A percentile compares a stretch with the other conserved stretches of the same genome.
phyloP scores from a whole-genome alignment of 495 filamentous ascomycete genomes.

The Parmelia sp. region DNA sequence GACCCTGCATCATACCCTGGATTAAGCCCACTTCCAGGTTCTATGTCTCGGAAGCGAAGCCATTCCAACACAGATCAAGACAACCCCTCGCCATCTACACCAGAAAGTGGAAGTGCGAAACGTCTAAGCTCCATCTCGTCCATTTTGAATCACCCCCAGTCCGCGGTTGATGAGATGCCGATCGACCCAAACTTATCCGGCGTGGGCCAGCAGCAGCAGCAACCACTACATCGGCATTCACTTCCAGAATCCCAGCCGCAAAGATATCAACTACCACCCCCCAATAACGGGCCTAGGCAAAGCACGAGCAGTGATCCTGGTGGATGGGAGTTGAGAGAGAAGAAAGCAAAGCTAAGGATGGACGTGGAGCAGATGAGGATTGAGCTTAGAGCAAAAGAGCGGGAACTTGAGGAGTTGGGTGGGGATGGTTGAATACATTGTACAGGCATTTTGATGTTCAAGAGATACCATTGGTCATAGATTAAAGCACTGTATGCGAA shows the following conservation, averaged over 20 bases:
- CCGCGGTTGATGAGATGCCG: slow-evolving; percentile 39
- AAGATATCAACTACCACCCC: slow-evolving; percentile 28
- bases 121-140: slow-evolving; percentile 74
- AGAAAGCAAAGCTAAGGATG: slow-evolving; percentile 58
- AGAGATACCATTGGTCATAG: slow-evolving; percentile 12
- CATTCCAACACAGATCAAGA: slow-evolving; percentile 35
- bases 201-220: slow-evolving; percentile 33
- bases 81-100: slow-evolving; percentile 38
- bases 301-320: slow-evolving; percentile 42
- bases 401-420: slow-evolving; percentile 65
- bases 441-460: not conserved
- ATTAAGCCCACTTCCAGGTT: slow-evolving; percentile 34
- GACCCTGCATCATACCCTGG: slow-evolving; percentile 30
- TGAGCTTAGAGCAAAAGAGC: slow-evolving; percentile 66
- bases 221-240: slow-evolving; percentile 32
- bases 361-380: slow-evolving; percentile 75
- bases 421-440: slow-evolving; percentile 9
- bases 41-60: slow-evolving; percentile 41
- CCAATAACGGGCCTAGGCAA: slow-evolving; percentile 31
- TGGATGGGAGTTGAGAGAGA: slow-evolving; percentile 47
- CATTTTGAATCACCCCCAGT: slow-evolving; percentile 59
- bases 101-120: slow-evolving; percentile 39
- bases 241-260: slow-evolving; percentile 28
- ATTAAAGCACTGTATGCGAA: slow-evolving; percentile 4
- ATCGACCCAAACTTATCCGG: slow-evolving; percentile 44